Evolutionary conservation across 2,329 filamentous ascomycete genomes (phyloP), one percentile per base, ranked within the genome.

Genomic region (Microascus cirrosus): DNA sequence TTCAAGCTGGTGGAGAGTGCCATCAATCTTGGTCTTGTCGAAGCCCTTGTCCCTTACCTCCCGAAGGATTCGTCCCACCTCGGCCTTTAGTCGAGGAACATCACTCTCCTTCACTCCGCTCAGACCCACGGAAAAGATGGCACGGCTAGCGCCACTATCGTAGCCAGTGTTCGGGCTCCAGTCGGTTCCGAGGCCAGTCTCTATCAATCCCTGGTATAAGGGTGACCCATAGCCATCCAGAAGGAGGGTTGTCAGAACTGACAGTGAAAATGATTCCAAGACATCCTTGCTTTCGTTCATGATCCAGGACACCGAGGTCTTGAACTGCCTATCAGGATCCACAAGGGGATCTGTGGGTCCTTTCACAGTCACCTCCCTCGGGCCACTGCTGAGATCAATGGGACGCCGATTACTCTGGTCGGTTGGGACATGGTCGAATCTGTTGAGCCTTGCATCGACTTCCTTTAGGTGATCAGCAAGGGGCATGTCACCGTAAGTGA

Each of bases 211-310:
- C 61, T 86, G 86, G 70, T 97, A 97, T 58, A 99, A 73, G 0
- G 94, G 94, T 6, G 94, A 96, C 15, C 94, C 93, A 68, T 97
- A 99, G 5, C 94, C 94, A 69, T 96, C 92, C 74, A 95, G 86
- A 11, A 99, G 74, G 18, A 99, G 74, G 1, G 87, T 90, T 3
- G 90, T 90, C 36, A 97, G 74, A 10, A 99, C 79, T 2, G 87
- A 84, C 5, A 96, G 72, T 0, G 90, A 90, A 70, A 97, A 97
- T 0, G 89, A 91, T 70, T 99, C 92, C 1, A 95, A 76, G 7
- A 94, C 80, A 65, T 99, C 83, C 1, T 84, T 82, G 0, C 89
- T 87, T 63, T 96, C 87, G 48, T 91, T 90, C 69, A 91, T 86
- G 34, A 95, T 77, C 94, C 94, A 99, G 1, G 93, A 95, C 0